A percentile compares a stretch with the other conserved stretches of the same genome.
Evolutionary conservation across 2,329 filamentous ascomycete genomes (phyloP).

Genomic region (Fusarium haematococcum): DNA sequence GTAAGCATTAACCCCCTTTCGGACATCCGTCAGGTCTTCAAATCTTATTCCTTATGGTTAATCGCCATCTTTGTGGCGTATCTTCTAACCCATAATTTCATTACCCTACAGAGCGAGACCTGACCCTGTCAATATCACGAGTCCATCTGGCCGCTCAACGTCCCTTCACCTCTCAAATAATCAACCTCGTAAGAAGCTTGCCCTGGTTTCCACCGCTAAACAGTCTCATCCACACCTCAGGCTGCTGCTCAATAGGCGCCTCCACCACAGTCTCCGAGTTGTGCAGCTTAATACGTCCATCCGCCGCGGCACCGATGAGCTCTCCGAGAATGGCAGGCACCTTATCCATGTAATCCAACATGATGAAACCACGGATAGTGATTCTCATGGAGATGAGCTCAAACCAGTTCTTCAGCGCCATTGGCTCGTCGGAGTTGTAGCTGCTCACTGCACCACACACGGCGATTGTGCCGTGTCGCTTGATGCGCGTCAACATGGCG

Average conservation of each 20-base stretch:
- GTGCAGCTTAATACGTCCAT: conserved; percentile 43
- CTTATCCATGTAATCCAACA: conserved; percentile 47
- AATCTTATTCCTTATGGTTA: too few relatives aligned
- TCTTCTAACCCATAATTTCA: not conserved
- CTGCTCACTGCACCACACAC: conserved; percentile 44
- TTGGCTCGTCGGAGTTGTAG: conserved; percentile 45
- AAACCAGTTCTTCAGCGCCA: conserved; percentile 46
- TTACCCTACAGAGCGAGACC: not conserved
- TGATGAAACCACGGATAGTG: conserved; percentile 43
- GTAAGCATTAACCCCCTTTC: not conserved
- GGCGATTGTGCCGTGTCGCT: conserved; percentile 41
- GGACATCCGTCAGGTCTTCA: not conserved
- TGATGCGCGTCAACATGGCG: conserved; percentile 45
- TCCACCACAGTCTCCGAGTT: conserved; percentile 43
- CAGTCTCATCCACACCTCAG: conserved; percentile 43
- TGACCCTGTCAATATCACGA: not conserved
- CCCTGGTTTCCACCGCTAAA: conserved; percentile 45
- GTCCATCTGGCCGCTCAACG: not conserved
- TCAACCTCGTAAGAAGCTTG: conserved; percentile 45
- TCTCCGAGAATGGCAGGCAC: conserved; percentile 41
- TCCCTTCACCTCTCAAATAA: conserved; percentile 13
- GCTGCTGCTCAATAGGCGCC: conserved; percentile 44
- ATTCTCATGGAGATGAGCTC: conserved; percentile 45
- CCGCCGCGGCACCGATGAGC: conserved; percentile 44
- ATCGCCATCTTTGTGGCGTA: not conserved